Evolutionary conservation across 768 basidiomycete genomes (phyloP), one percentile per base, ranked within the genome.

Genomic region (Panaeolus papilionaceus): DNA sequence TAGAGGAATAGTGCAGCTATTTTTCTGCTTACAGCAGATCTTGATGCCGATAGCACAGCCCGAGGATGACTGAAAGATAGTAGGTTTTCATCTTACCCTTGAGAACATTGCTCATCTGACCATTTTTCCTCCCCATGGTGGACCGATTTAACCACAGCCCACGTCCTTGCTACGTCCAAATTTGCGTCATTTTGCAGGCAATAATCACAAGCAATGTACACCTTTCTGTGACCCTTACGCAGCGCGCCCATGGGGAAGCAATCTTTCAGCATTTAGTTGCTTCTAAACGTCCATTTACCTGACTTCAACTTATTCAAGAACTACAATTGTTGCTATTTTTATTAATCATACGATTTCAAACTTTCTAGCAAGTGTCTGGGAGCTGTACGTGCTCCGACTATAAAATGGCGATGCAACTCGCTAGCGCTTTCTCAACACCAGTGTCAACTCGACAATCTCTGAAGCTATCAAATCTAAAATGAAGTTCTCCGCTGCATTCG

Each of bases 401-500:
- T 58, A 58, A 58, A 58, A 37, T 51, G 47, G 26, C 14, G 26
- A 12, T n/a, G 54, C 4, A 58, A 28, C 20, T 12, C 47, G 47
- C 47, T 51, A 23, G 47, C 2, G 20, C 12, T 9, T 23, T 23
- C 8, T 26, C 47, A 51, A 51, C 47, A 26, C 23, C 23, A n/a
- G 10, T 28, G 28, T 4, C 11, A 58, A 33, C 26, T 58, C 5
- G 12, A 12, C 26, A 58, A 16, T 58, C 26, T 11, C 4, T 16
- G 28, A 33, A 12, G 23, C 26, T 26, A 12, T 28, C 49, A 10
- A 26, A 20, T 33, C 26, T 12, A 58, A 28, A 37, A 58, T 58
- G 54, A 58, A 58, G 33, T 58, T 51, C 45, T 64, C 74, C 10
- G 73, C 70, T 12, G 67, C 69, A 38, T 61, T 79, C 69, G 62